Base-by-base conservation (phyloP, 306 rosid genomes). In the Cyclanthera cordifolia region DNA sequence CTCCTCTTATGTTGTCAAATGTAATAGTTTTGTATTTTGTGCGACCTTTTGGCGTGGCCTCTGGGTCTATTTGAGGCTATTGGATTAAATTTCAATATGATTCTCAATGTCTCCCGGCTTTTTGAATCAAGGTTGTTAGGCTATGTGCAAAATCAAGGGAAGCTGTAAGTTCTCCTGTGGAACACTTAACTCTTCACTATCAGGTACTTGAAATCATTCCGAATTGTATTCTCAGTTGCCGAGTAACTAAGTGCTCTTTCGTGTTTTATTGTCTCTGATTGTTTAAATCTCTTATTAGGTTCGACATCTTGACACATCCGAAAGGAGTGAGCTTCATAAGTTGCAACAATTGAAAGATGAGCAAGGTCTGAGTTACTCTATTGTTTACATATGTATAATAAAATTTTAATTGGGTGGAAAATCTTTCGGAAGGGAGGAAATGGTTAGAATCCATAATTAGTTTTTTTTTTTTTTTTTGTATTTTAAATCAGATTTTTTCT, bases 121-220 rank as follows among this genome's bases (percentile, higher is more conserved):
- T 43, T 8, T 30, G 37, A 11, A 75, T 79, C 32, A 73, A 93
- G 99, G 99, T 94, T 83, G 99, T 94, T 56, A 86, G 99, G 83
- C 95, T 88, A 54, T 88, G 96, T 67, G 99, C 99, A 52, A 94
- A 94, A 74, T 94, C 99, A 49, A 88, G 99, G 80, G 99, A 94
- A 86, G 99, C 99, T 77, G 99, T 94, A 72, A 94, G 99, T 75
- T 94, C 99, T 70, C 99, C 99, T 17, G 99, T 94, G 64, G 99
- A 94, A 87, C 99, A 94, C 78, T 80, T 94, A 57, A 94, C 99
- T 47, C 96, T 94, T 75, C 99, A 94, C 78, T 94, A 94, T 79
- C 99, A 94, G 99, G 99, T 94, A 56, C 58, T 77, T 74, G 73
- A 5, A 9, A 55, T 5, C 61, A 45, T 73, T 69, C 28, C 8